Evolutionary conservation across 768 basidiomycete genomes (phyloP).

Genomic region (Royoungia palumana): DNA sequence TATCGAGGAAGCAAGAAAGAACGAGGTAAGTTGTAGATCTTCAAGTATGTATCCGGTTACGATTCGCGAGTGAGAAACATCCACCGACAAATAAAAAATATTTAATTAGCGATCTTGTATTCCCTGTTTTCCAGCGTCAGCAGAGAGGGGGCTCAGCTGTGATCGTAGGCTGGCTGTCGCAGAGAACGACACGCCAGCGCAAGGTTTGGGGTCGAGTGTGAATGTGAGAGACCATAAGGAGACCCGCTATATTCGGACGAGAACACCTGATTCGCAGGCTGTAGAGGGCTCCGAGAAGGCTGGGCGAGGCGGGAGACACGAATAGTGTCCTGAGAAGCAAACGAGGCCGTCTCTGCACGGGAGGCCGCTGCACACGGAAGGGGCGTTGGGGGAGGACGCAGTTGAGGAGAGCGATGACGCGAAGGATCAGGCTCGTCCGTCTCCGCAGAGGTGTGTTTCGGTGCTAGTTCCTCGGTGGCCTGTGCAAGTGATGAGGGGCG

Average conservation of each 20-base stretch:
- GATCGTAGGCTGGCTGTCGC: constrained; percentile 10
- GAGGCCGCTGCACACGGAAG: constrained; percentile 35
- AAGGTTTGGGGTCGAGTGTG: constrained; percentile 10
- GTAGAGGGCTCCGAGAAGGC: constrained; percentile 22
- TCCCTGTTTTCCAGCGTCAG: background rate
- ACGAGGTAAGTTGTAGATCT: constrained; percentile 7
- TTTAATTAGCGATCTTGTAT: constrained; percentile 12
- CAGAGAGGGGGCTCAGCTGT: background rate
- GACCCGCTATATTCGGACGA: constrained; percentile 1
- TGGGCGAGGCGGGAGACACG: constrained; percentile 30
- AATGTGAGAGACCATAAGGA: constrained; percentile 1
- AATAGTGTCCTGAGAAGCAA: constrained; percentile 37
- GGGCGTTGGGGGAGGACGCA: constrained; percentile 2
- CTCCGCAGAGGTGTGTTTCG: constrained; percentile 22
- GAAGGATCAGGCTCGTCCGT: constrained; percentile 14
- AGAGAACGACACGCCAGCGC: constrained; percentile 12
- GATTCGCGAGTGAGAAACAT: constrained; percentile 15
- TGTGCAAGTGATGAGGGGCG: constrained; percentile 1
- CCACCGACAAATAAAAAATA: constrained; percentile 13
- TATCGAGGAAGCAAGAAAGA: constrained; percentile 13
- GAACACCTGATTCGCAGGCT: constrained; percentile 27
- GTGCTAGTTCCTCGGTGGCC: constrained; percentile 29
- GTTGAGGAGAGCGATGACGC: background rate
- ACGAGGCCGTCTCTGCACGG: constrained; percentile 30
- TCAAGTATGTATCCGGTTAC: constrained; percentile 9